Percentiles rank a stretch among this genome's conserved stretches.
These are phyloP conservation scores for Trypanosoma brucei DNA, from an alignment of 208 protist species.

Conservation along the genomic window DNA sequence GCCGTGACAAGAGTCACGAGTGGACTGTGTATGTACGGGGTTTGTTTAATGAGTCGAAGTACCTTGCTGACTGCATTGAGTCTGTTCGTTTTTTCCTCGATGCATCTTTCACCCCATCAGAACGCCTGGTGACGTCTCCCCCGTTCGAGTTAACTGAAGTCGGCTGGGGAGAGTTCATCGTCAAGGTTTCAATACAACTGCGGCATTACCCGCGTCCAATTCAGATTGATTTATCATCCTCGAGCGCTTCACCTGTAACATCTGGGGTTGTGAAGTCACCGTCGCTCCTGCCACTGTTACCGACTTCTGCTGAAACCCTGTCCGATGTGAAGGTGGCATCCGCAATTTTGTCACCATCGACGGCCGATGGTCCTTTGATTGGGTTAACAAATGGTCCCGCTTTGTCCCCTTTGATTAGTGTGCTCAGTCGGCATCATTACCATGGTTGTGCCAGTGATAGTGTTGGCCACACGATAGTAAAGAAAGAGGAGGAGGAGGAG, in stretches of 20 bases:
- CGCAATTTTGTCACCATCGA: not conserved
- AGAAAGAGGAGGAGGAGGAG: no score
- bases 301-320: not conserved
- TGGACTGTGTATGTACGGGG: constrained; percentile 90
- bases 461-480: no score
- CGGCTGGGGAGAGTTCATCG: constrained; percentile 88
- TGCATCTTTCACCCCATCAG: constrained; percentile 59
- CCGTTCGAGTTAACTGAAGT: constrained; percentile 84
- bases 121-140: constrained; percentile 48
- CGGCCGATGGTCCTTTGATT: not conserved
- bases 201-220: constrained; percentile 30
- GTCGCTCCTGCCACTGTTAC: not conserved
- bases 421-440: constrained; percentile 16
- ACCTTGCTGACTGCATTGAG: constrained; percentile 71
- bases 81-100: constrained; percentile 78
- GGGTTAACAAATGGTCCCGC: constrained; percentile 16
- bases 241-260: constrained; percentile 12
- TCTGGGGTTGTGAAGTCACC: constrained; percentile 4
- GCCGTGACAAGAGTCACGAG: constrained; percentile 64
- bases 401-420: constrained; percentile 17
- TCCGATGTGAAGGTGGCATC: constrained; percentile 17
- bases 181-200: constrained; percentile 72
- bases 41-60: constrained; percentile 63
- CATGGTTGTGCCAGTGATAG: constrained; percentile 1
- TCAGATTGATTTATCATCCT: constrained; percentile 10